Evolutionary conservation across 305 asterid genomes (phyloP), one percentile per base, ranked within the genome.

Genomic region (Fraxinus sp.): DNA sequence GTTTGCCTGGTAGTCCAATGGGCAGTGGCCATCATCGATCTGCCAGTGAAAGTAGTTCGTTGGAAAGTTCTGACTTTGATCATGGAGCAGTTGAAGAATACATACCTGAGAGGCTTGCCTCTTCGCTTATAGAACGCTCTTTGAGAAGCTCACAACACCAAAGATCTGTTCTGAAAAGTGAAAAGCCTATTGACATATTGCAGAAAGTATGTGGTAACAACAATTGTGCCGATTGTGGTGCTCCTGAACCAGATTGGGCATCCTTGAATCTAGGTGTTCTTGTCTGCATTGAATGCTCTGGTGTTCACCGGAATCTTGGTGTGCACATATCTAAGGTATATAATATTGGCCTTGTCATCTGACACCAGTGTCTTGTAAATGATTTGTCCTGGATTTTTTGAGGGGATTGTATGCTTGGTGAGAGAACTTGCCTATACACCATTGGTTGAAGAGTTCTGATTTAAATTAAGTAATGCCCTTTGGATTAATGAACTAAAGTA

Each of bases 241-340:
- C 98, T 39, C 66, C 91, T 35, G 99, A 95, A 81, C 99, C 99
- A 20, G 99, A 97, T 86, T 97, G 99, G 99, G 97, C 99, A 75
- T 97, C 98, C 73, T 87, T 97, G 86, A 97, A 97, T 93, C 88
- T 97, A 20, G 99, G 98, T 3, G 97, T 97, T 84, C 98, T 97
- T 79, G 93, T 95, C 83, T 97, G 99, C 90, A 97, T 97, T n/a
- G 99, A 97, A 86, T 97, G 99, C 90, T 97, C 99, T 1, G 99
- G 99, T 24, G 99, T 97, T 85, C 99, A 97, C 84, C 98, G 99
- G 78, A 97, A 97, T 86, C 98, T 97, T 80, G 99, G 99, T 35
- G 99, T 95, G 85, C 99, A 97, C 90, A 92, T 97, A 88, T 97
- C 99, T 76, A 97, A 97, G 99, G 99, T 97, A 90, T 97, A 90